Evolutionary conservation across 495 filamentous ascomycete species (phyloP), one percentile per base, ranked within the genome.

Genomic region (Tuber calosporum): DNA sequence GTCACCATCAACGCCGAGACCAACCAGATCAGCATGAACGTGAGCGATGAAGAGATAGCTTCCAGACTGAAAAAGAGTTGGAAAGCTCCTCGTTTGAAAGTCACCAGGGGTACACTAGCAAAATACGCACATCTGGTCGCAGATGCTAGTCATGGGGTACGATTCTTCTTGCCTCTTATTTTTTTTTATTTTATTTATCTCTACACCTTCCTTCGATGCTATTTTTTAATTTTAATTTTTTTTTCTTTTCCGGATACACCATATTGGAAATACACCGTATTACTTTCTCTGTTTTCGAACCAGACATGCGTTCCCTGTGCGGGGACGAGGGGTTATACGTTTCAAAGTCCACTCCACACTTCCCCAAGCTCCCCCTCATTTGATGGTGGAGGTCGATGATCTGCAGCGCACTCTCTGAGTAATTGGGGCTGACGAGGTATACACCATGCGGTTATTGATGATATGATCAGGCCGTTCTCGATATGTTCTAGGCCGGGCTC

Each of bases 61-160:
- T 83, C 83, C 79, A 85, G 95, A 42, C 83, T 89, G 79, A 85
- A 84, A 72, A 84, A 84, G 72, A 84, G 83, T 73, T 99, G 95
- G 95, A 90, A 86, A 79, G 85, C 89, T 72, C 93, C 93, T 7
- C 85, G 83, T 77, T 87, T 88, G 80, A 87, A 86, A 80, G 92
- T 94, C n/a, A 93, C 90, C 75, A 88, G 95, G 45, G 95, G 95
- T 67, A 90, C 90, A 68, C 80, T 99, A 83, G 94, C 92, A 17
- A 99, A 99, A 86, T 99, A 97, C 85, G 92, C 91, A 45, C 81
- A 83, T 45, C 80, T 92, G 79, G 90, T 92, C 9, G 88, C 89
- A 39, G 90, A 92, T 86, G 90, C 90, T 67, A 90, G 89, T 80
- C 87, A 89, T 79, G 90, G 90, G 69, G 87, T 82, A 78, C 72